Conservation (phyloP, 2,329 filamentous ascomycete species). For the Ceratocystis lukuohia region DNA sequence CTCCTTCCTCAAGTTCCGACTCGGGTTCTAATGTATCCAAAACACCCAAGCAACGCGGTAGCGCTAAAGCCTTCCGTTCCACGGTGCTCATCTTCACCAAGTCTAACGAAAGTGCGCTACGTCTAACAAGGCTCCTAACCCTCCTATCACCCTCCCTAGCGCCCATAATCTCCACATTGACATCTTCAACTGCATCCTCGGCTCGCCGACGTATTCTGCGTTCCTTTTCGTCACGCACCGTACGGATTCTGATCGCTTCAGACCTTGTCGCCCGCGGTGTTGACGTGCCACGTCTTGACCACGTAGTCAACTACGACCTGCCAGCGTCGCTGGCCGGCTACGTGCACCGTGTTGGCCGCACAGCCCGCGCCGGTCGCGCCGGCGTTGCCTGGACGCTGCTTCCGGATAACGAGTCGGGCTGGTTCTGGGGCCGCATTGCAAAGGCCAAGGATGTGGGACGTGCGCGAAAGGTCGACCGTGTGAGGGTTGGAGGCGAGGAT, state of each 20-base stretch:
- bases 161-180: conserved; percentile 52
- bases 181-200: conserved; percentile 63
- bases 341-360: conserved; percentile 83
- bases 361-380: conserved; percentile 62
- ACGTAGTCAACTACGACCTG: conserved; percentile 90
- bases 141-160: conserved; percentile 49
- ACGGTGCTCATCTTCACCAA: conserved; percentile 73
- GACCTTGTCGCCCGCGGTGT: conserved; percentile 88
- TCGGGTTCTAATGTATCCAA: conserved; percentile 22
- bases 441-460: conserved; percentile 38
- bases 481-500: conserved; percentile 27
- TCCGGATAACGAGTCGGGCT: conserved; percentile 66
- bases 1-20: conserved; percentile 25
- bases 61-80: conserved; percentile 25
- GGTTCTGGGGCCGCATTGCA: conserved; percentile 82
- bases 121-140: conserved; percentile 65
- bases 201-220: conserved; percentile 53
- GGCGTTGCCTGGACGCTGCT: conserved; percentile 82
- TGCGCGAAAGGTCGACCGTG: conserved; percentile 34
- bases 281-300: conserved; percentile 63
- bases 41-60: conserved; percentile 20
- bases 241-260: conserved; percentile 72
- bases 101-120: conserved; percentile 76
- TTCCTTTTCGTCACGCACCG: conserved; percentile 53
- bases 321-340: conserved; percentile 71